Evolutionary conservation across 352 stramenopile genomes (phyloP).

Genomic region (Pythium monospermum): DNA sequence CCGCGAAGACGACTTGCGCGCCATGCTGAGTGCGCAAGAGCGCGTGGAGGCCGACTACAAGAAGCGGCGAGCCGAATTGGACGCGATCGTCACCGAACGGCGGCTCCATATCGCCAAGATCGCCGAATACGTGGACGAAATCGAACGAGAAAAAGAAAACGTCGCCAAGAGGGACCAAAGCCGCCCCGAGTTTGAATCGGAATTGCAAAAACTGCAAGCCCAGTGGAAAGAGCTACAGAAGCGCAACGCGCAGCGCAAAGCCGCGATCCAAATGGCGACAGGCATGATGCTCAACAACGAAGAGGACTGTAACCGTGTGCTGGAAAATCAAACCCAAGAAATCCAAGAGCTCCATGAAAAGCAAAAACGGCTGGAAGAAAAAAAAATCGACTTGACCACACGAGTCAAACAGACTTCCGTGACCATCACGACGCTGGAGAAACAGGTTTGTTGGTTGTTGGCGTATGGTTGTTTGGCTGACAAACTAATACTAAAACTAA

Average conservation of each 20-base stretch:
- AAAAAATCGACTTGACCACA: constrained; percentile 69
- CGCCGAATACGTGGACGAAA: constrained; percentile 32
- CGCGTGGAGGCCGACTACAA: constrained; percentile 31
- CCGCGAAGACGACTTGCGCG: constrained; percentile 35
- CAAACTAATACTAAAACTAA: no score
- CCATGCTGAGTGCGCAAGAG: constrained; percentile 18
- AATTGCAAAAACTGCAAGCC: constrained; percentile 43
- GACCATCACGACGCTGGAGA: constrained; percentile 44
- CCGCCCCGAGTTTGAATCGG: constrained; percentile 35
- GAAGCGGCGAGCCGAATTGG: constrained; percentile 39
- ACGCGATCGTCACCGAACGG: constrained; percentile 40
- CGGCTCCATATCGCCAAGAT: constrained; percentile 32
- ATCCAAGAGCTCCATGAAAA: constrained; percentile 72
- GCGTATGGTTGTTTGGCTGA: no score
- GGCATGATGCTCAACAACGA: constrained; percentile 74
- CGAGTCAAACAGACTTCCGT: constrained; percentile 57
- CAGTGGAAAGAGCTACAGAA: constrained; percentile 72
- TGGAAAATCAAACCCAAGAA: constrained; percentile 63
- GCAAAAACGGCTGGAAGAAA: constrained; percentile 62
- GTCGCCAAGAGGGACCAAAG: constrained; percentile 36
- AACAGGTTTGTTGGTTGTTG: constrained; percentile 30
- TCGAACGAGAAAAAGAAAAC: constrained; percentile 47
- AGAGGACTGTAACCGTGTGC: constrained; percentile 66
- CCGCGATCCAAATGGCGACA: constrained; percentile 62
- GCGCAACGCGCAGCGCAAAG: constrained; percentile 66